Evolutionary conservation across 192 early-diverging fungal species (phyloP).

Genomic region (Gryganskiella cystojenkinii): DNA sequence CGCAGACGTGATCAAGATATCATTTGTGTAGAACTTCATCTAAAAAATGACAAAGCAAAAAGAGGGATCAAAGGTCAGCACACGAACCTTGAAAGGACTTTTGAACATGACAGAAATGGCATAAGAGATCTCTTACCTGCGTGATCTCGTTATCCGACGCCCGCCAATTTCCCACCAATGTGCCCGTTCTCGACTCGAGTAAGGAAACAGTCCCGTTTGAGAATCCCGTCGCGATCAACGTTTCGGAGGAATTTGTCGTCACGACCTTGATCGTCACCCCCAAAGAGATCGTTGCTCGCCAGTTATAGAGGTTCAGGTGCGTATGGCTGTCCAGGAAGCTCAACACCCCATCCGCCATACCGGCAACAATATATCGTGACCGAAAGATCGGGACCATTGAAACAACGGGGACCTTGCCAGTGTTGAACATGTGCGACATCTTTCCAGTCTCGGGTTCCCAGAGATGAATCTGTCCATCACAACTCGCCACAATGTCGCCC

Average conservation of each 20-base stretch:
- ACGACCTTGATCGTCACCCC: constrained; percentile 52
- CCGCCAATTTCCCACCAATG: constrained; percentile 64
- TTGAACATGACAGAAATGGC: background rate
- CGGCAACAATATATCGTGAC: constrained; percentile 61
- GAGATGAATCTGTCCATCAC: constrained; percentile 69
- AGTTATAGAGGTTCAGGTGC: constrained; percentile 29
- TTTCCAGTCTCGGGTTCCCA: constrained; percentile 69
- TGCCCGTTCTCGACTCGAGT: constrained; percentile 65
- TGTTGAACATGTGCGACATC: constrained; percentile 60
- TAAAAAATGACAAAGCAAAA: no score
- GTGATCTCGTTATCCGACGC: constrained; percentile 67
- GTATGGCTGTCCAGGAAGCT: constrained; percentile 54
- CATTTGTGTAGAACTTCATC: constrained; percentile 68
- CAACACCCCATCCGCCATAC: constrained; percentile 56
- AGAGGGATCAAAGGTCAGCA: background rate
- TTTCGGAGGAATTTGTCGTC: constrained; percentile 59
- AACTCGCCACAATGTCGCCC: constrained; percentile 63
- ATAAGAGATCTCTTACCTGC: constrained; percentile 44
- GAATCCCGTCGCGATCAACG: constrained; percentile 63
- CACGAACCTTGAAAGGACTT: background rate
- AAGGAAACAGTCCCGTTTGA: constrained; percentile 64
- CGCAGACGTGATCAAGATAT: constrained; percentile 64
- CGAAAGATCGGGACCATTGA: constrained; percentile 62
- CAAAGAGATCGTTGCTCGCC: constrained; percentile 24
- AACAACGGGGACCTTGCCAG: constrained; percentile 54